These are phyloP conservation scores for Cystobasidiaceae sp. DNA, from an alignment of 1,284 basidiomycete species.

Conservation along the genomic window DNA sequence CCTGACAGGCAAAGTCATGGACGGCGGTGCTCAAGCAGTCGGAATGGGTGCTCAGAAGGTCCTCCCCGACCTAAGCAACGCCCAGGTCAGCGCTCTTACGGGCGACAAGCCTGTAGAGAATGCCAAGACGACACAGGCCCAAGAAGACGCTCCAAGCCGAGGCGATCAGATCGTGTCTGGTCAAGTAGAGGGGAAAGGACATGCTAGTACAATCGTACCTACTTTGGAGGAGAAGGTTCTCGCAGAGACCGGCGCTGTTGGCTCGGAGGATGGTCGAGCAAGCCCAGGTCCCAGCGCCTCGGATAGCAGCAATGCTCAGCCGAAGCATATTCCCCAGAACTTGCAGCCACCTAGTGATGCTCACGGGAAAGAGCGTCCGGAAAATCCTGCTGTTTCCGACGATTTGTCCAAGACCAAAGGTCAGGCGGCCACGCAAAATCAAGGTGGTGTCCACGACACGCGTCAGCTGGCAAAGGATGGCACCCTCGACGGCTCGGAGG, in stretches of 20 bases:
- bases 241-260: slow-evolving; percentile 48
- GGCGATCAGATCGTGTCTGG: slow-evolving; percentile 10
- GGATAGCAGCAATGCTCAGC: no score
- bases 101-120: neutral
- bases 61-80: neutral
- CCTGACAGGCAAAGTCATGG: slow-evolving; percentile 16
- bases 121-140: neutral
- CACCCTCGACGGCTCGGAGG: neutral
- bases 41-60: slow-evolving; percentile 26
- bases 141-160: slow-evolving; percentile 21
- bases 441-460: slow-evolving; percentile 20
- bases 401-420: slow-evolving; percentile 15
- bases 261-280: no score
- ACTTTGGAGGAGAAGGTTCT: slow-evolving; percentile 67
- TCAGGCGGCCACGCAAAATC: slow-evolving; percentile 22
- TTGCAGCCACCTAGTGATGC: neutral
- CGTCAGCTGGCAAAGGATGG: slow-evolving; percentile 19
- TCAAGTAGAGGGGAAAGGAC: slow-evolving; percentile 48
- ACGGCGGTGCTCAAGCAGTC: slow-evolving; percentile 8
- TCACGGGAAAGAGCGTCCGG: neutral
- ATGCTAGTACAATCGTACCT: slow-evolving; percentile 62
- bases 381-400: neutral
- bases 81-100: neutral
- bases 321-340: slow-evolving; percentile 2
- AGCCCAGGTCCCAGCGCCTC: no score